Base-by-base conservation (phyloP, 768 basidiomycete genomes). In the Lactifluus echinatus region DNA sequence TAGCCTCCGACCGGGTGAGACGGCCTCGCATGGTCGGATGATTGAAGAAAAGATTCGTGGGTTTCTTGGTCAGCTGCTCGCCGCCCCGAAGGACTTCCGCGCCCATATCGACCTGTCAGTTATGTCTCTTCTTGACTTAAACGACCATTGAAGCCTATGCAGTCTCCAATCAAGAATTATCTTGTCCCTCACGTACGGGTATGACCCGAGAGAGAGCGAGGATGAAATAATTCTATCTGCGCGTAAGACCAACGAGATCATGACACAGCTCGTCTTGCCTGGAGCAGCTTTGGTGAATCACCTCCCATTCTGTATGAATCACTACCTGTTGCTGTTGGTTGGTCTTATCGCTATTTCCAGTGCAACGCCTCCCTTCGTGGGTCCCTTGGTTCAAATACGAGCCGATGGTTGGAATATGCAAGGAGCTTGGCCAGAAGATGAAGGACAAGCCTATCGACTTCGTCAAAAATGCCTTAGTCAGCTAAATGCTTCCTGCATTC, bases 311-410 rank as follows among this genome's bases (percentile, higher is more conserved):
- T 36, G 60, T 61, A n/a, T 19, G 56, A 0, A 8, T 15, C 12
- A 10, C 15, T 14, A 12, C 2, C 5, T 26, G 10, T n/a, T 4
- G 5, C n/a, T 24, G 1, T 10, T 10, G 7, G 29, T 39, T 3
- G 1, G n/a, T n/a, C 28, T 43, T 24, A 60, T 15, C 2, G 7
- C 5, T n/a, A 11, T 44, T 8, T 23, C 15, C 5, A 60, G 59
- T 60, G 39, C 28, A 34, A 12, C 39, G 43, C 15, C 23, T 52
- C 15, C 59, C 59, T 26, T 33, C 50, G 10, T 57, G 59, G 59
- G 14, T 60, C 3, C 59, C 55, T 6, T 50, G 44, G 36, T 10
- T 56, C 12, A 51, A 44, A 3, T 60, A 57, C 24, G 8, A 26
- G 21, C 48, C 55, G 6, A 3, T 60, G 36, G 50, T 31, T 2